Evolutionary conservation across 345 rosid species (phyloP), one percentile per base, ranked within the genome.

Genomic region (Citrus hindsii): DNA sequence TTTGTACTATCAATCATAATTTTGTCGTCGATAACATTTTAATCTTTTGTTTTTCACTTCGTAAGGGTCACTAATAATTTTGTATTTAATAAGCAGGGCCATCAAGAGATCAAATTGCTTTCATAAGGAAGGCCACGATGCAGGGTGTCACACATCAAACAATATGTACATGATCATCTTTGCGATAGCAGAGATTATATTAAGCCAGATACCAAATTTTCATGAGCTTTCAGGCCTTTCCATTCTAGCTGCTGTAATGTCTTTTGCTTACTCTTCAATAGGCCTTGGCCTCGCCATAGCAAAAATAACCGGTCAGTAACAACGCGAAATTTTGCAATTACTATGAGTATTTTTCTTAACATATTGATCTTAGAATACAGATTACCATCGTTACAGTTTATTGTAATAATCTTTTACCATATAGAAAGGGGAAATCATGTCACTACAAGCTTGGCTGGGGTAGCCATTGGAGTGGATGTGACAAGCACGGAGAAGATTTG

Each of bases 191-290:
- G 92, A 95, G 79, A 79, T 93, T 22, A 22, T 93, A 64, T 86
- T 94, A 9, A 91, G 97, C 87, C 98, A 95, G 75, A 93, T 92
- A 74, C 95, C 95, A 5, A 87, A 92, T 78, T 95, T 95, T 46
- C 91, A 92, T 83, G 82, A 93, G 78, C 97, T 95, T 48, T 88
- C 97, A 33, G 89, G 88, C 89, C 97, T 95, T 80, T 95, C 98
- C 2, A 77, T 91, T 38, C 37, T 95, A 3, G 98, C 98, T 0
- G 95, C 98, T 27, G 70, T 93, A 56, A 93, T 95, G 98, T 95
- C 98, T 53, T 93, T 95, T 28, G 83, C 91, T 70, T 95, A 95
- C 59, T 80, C 97, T 9, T 76, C 86, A n/a, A 91, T 93, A 2
- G 98, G 98, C 60, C 82, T 92, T 9, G 95, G 92, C 7, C 94